phyloP scores from a whole-genome alignment of 805 yeast species.

The Starmerella gropengiesseri region DNA sequence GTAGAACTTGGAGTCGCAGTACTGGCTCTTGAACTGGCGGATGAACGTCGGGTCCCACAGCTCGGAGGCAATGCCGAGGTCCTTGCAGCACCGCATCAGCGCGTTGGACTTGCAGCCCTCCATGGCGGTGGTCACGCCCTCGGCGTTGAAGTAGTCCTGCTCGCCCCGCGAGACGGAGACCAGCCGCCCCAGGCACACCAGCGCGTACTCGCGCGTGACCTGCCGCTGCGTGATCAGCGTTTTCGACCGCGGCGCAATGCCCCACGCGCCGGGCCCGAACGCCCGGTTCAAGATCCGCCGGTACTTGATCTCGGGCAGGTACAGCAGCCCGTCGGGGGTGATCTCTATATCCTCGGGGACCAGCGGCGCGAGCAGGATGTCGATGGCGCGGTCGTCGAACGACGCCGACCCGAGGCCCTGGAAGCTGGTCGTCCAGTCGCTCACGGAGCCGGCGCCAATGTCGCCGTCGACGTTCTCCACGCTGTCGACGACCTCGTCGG shows the following conservation, averaged over 20 bases:
- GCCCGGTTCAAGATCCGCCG: slow-evolving; percentile 79
- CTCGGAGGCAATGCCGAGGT: slow-evolving; percentile 91
- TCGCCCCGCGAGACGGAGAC: slow-evolving; percentile 93
- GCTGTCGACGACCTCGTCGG: slow-evolving; percentile 8
- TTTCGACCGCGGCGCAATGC: slow-evolving; percentile 84
- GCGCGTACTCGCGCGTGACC: slow-evolving; percentile 82
- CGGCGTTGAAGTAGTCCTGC: slow-evolving; percentile 78
- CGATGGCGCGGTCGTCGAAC: slow-evolving; percentile 50
- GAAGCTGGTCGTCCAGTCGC: slow-evolving; percentile 78
- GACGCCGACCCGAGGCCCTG: slow-evolving; percentile 77
- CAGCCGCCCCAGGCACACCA: slow-evolving; percentile 75
- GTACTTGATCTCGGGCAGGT: slow-evolving; percentile 90
- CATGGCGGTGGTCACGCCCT: slow-evolving; percentile 85
- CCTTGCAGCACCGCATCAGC: slow-evolving; percentile 95
- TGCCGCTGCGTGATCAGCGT: slow-evolving; percentile 62
- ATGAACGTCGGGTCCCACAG: slow-evolving; percentile 95
- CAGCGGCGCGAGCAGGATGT: slow-evolving; percentile 52
- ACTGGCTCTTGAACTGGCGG: slow-evolving; percentile 46
- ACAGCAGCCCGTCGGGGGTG: slow-evolving; percentile 88
- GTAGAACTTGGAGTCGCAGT: slow-evolving; percentile 74
- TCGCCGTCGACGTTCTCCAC: slow-evolving; percentile 6
- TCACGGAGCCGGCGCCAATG: slow-evolving; percentile 13
- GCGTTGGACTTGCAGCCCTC: slow-evolving; percentile 98
- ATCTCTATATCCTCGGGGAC: slow-evolving; percentile 71
- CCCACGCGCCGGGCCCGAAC: slow-evolving; percentile 99